Conservation (phyloP, 768 basidiomycete species). For the Hygrophorus russula region DNA sequence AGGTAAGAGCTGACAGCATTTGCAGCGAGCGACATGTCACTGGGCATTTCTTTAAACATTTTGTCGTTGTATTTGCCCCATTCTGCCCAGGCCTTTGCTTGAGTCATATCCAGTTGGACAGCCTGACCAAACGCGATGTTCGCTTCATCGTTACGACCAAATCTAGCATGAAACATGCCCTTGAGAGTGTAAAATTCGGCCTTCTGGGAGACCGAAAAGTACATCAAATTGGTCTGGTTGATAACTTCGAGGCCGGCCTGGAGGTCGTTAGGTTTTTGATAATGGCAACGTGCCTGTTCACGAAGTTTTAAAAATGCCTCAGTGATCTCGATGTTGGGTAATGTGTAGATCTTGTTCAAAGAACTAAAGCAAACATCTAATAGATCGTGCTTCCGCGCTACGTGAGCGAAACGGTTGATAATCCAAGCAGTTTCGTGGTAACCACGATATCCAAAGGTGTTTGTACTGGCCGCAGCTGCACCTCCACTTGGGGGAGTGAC, state of each 20-base stretch:
- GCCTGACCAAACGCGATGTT: conserved; percentile 89
- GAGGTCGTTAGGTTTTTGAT: conserved; percentile 88
- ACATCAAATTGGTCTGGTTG: conserved; percentile 98
- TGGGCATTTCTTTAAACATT: conserved; percentile 80
- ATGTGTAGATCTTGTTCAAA: conserved; percentile 93
- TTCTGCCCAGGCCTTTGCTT: conserved; percentile 97
- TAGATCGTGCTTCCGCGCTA: conserved; percentile 93
- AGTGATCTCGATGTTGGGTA: conserved; percentile 99
- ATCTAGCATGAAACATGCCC: conserved; percentile 93
- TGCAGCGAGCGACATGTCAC: conserved; percentile 64
- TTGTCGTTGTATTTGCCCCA: conserved; percentile 94
- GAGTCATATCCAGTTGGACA: conserved; percentile 88
- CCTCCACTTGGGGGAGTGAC: conserved; percentile 40
- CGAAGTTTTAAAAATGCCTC: conserved; percentile 98
- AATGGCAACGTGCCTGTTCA: conserved; percentile 97
- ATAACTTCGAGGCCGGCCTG: conserved; percentile 95
- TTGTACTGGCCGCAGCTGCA: conserved; percentile 45
- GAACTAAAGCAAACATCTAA: conserved; percentile 93
- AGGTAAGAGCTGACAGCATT: conserved; percentile 96
- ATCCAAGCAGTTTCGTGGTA: conserved; percentile 99
- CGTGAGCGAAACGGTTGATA: conserved; percentile 98
- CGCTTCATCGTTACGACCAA: conserved; percentile 80
- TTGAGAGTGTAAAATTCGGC: conserved; percentile 98
- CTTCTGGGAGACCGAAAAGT: conserved; percentile 90
- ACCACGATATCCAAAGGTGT: conserved; percentile 87